Conservation (phyloP, 192 early-diverging fungal species). For the Backusella macrospora region DNA sequence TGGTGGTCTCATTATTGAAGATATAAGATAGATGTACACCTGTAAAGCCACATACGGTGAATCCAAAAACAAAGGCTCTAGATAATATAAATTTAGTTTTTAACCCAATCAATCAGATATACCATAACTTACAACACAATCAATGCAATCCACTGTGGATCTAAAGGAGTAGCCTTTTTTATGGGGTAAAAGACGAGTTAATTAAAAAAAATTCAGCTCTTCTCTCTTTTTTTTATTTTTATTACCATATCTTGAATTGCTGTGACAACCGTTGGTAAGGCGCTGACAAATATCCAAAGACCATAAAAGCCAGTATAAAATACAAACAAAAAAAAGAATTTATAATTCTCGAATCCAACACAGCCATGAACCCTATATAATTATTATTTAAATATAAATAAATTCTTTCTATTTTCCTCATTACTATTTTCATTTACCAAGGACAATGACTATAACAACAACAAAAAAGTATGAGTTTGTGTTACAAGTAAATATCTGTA, state of each 20-base stretch:
- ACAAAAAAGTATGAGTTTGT: too few species aligned
- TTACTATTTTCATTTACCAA: constrained; percentile 17
- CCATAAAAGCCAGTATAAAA: constrained; percentile 51
- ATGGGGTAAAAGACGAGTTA: not conserved
- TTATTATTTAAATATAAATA: too few species aligned
- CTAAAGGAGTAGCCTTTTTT: constrained; percentile 25
- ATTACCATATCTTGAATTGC: constrained; percentile 25
- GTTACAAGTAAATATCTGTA: too few species aligned
- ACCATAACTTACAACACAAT: constrained; percentile 33
- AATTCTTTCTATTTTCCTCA: not conserved
- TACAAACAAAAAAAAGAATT: constrained; percentile 57
- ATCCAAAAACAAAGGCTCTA: constrained; percentile 48
- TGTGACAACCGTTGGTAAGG: constrained; percentile 33
- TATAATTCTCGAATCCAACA: constrained; percentile 59
- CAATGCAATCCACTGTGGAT: constrained; percentile 39
- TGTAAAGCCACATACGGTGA: constrained; percentile 47
- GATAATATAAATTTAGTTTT: constrained; percentile 16
- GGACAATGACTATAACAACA: constrained; percentile 38
- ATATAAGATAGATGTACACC: constrained; percentile 49
- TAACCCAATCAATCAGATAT: not conserved
- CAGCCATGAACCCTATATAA: constrained; percentile 57
- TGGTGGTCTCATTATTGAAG: constrained; percentile 50
- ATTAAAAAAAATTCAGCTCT: not conserved
- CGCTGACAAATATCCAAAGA: constrained; percentile 42
- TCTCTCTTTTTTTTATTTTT: not conserved